Conservation (phyloP, 139 green algal genomes). For the Chlorella sp. region DNA sequence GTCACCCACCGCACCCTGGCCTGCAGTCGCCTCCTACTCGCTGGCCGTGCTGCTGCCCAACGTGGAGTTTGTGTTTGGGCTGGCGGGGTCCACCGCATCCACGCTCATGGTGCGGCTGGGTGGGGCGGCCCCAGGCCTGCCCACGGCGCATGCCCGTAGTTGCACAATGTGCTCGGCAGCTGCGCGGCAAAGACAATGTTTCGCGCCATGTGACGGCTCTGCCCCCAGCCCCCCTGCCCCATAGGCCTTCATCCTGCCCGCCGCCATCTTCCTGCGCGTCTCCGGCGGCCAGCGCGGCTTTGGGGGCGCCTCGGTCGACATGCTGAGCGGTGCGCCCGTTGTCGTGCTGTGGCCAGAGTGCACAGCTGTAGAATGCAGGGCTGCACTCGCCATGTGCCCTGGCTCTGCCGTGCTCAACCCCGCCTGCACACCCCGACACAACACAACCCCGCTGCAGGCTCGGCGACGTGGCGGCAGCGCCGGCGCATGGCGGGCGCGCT, state of each 20-base stretch:
- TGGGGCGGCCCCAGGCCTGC: too few species aligned
- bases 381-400: background rate
- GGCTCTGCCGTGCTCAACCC: background rate
- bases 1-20: background rate
- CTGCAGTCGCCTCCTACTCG: slow-evolving; percentile 18
- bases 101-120: slow-evolving; percentile 54
- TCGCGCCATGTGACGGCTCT: too few species aligned
- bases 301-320: slow-evolving; percentile 15
- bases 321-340: slow-evolving; percentile 5
- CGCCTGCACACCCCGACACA: background rate
- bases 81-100: slow-evolving; percentile 79
- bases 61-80: slow-evolving; percentile 87
- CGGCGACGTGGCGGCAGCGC: slow-evolving; percentile 32
- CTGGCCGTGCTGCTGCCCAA: slow-evolving; percentile 72
- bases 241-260: slow-evolving; percentile 73
- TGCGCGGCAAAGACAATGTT: too few species aligned
- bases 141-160: too few species aligned
- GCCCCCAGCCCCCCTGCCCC: too few species aligned
- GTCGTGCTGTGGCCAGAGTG: background rate
- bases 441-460: slow-evolving; percentile 23
- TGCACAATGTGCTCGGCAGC: too few species aligned
- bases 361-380: background rate
- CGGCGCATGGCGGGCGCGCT: slow-evolving; percentile 62
- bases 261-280: slow-evolving; percentile 66
- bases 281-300: slow-evolving; percentile 13